Percentiles rank a stretch among this genome's conserved stretches.
phyloP scores from a whole-genome alignment of 2,329 filamentous ascomycete genomes.

The Chaetomiaceae sp. region DNA sequence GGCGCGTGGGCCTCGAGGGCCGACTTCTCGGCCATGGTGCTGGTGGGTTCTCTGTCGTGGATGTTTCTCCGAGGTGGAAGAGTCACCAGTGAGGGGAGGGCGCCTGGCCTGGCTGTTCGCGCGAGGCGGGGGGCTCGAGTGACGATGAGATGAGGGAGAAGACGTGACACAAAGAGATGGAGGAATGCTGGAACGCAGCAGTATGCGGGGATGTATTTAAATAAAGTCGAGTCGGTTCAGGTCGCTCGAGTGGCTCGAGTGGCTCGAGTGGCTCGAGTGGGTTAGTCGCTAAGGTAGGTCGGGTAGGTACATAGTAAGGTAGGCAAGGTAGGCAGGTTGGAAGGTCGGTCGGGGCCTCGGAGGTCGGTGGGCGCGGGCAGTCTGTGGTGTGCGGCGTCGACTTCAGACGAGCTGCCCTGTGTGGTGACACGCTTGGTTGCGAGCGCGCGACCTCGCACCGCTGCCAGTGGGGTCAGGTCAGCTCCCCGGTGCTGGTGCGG shows the following conservation, averaged over 20 bases:
- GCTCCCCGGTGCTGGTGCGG: no score
- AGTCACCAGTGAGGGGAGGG: constrained; percentile 5
- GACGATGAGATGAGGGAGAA: background rate
- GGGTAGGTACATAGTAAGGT: no score
- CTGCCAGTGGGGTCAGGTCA: no score
- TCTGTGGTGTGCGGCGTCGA: background rate
- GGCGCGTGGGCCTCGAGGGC: constrained; percentile 15
- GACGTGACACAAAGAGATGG: background rate
- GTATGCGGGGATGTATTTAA: constrained; percentile 7
- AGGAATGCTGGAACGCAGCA: background rate
- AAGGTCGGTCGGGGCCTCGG: no score
- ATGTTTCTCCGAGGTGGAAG: background rate
- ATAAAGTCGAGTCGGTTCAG: background rate
- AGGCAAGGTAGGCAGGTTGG: no score
- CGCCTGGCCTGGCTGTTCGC: no score
- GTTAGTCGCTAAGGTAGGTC: background rate
- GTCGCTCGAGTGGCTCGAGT: background rate
- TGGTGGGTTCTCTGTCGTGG: background rate
- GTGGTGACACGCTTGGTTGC: background rate
- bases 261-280: no score
- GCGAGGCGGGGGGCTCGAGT: no score
- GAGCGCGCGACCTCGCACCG: no score
- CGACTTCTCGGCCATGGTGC: constrained; percentile 24
- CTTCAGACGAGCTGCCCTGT: constrained; percentile 1
- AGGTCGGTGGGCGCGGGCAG: no score